A percentile compares a stretch with the other conserved stretches of the same genome.
Conservation (phyloP, 2,329 filamentous ascomycete species). For the Exophiala lecanii-corni region DNA sequence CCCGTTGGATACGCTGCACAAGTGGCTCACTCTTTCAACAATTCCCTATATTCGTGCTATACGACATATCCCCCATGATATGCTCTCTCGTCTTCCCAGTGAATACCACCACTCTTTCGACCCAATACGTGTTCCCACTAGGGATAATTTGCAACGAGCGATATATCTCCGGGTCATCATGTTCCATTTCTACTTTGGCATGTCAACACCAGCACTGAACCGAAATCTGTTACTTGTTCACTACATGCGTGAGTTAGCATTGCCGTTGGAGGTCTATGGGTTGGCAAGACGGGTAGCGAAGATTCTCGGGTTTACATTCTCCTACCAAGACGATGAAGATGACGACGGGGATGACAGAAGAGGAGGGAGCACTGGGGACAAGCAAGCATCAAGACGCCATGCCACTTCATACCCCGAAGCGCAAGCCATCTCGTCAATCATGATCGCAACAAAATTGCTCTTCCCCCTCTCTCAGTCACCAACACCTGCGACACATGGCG, state of each 20-base stretch:
- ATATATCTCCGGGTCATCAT: slow-evolving; percentile 59
- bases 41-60: slow-evolving; percentile 67
- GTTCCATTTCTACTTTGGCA: slow-evolving; percentile 63
- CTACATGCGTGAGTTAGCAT: slow-evolving; percentile 64
- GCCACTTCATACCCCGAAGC: slow-evolving; percentile 67
- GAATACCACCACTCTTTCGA: slow-evolving; percentile 39
- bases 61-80: slow-evolving; percentile 39
- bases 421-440: slow-evolving; percentile 63
- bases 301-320: slow-evolving; percentile 51
- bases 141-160: slow-evolving; percentile 59
- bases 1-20: slow-evolving; percentile 66
- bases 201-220: slow-evolving; percentile 71
- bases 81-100: slow-evolving; percentile 41
- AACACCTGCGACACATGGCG: slow-evolving; percentile 44
- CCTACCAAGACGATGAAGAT: slow-evolving; percentile 39
- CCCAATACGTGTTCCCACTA: slow-evolving; percentile 38
- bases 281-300: slow-evolving; percentile 55
- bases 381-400: slow-evolving; percentile 23
- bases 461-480: slow-evolving; percentile 69
- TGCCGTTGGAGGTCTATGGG: slow-evolving; percentile 67
- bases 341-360: not conserved
- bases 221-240: slow-evolving; percentile 62
- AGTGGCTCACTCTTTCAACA: slow-evolving; percentile 63
- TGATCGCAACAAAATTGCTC: slow-evolving; percentile 72
- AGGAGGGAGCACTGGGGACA: slow-evolving; percentile 35